phyloP scores from a whole-genome alignment of 495 filamentous ascomycete genomes.

The Annulohypoxylon bovei region DNA sequence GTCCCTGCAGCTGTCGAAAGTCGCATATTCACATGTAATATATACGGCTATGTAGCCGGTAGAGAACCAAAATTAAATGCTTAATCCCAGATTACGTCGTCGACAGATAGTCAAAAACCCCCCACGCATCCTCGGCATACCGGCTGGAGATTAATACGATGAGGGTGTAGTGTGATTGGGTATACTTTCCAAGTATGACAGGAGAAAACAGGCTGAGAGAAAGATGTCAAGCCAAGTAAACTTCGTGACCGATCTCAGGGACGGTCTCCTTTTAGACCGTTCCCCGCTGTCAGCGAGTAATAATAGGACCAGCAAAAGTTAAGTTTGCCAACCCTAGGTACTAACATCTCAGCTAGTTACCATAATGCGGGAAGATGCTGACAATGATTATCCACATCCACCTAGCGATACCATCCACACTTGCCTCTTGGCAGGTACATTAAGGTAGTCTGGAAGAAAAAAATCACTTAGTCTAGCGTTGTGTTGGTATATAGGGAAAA shows the following conservation, averaged over 20 bases:
- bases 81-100: constrained; percentile 1
- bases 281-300: background rate
- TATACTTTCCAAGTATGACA: background rate
- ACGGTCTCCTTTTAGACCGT: background rate
- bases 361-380: constrained; percentile 3
- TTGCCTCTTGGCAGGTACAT: constrained; percentile 16
- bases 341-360: background rate
- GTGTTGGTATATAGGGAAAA: background rate
- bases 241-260: background rate
- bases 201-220: constrained; percentile 4
- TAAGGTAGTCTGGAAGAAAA: constrained; percentile 18
- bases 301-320: constrained; percentile 12
- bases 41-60: constrained; percentile 1
- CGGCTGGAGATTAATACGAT: constrained; percentile 21
- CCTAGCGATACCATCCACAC: background rate
- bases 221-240: background rate
- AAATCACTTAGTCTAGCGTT: background rate
- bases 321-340: background rate
- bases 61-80: background rate
- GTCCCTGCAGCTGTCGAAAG: background rate
- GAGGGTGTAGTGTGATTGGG: background rate
- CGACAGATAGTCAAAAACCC: background rate
- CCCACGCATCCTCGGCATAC: constrained; percentile 16
- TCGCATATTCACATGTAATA: background rate
- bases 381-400: background rate